Percentiles rank a stretch among this genome's conserved stretches.
These are phyloP conservation scores for Podila epigama DNA, from an alignment of 192 early-diverging fungal species.

Conservation along the genomic window DNA sequence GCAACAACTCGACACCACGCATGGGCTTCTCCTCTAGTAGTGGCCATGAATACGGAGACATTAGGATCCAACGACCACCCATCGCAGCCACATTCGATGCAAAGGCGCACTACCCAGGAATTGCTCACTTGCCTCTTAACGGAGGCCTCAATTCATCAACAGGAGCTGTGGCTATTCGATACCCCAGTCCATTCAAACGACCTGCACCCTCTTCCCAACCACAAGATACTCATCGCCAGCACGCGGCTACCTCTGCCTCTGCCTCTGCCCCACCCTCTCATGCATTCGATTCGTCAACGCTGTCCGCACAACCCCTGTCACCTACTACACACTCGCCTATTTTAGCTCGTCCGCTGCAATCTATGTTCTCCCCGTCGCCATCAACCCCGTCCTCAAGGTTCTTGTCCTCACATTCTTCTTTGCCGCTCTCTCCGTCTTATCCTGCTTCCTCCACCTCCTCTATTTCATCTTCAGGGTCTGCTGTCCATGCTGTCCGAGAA, in stretches of 20 bases:
- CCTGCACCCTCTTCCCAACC: conserved; percentile 5
- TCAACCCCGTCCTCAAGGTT: neutral
- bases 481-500: conserved; percentile 39
- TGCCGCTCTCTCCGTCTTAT: conserved; percentile 13
- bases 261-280: neutral
- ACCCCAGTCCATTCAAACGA: conserved; percentile 10
- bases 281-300: neutral
- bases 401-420: conserved; percentile 17
- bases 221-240: neutral
- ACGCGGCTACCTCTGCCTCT: neutral
- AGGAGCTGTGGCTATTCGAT: neutral
- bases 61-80: conserved; percentile 18
- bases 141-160: neutral
- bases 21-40: neutral
- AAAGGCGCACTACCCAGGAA: conserved; percentile 26
- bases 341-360: neutral
- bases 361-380: neutral
- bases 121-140: conserved; percentile 23
- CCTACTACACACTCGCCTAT: neutral
- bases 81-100: conserved; percentile 11
- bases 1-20: neutral
- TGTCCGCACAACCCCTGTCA: neutral
- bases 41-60: conserved; percentile 10
- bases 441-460: conserved; percentile 4
- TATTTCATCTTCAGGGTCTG: conserved; percentile 6